Percentiles rank a stretch among this genome's conserved stretches.
These are phyloP conservation scores for Aechmea fasciata DNA, from an alignment of 176 grass and related monocot species.

Conservation along the genomic window DNA sequence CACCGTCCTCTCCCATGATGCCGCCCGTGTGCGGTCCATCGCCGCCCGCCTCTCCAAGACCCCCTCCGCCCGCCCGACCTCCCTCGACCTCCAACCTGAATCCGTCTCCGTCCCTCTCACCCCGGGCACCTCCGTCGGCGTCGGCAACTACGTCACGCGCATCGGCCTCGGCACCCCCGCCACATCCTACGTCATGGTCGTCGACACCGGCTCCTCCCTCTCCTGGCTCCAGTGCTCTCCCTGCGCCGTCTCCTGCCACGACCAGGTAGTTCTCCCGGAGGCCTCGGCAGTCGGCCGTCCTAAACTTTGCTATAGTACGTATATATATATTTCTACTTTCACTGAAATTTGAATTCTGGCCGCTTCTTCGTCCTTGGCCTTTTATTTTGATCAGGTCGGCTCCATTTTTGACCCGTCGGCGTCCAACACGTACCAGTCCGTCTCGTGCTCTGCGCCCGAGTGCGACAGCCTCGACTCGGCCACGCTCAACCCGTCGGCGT, in stretches of 20 bases:
- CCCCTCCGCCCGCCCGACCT: slow-evolving; percentile 20
- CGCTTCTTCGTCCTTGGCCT: not conserved
- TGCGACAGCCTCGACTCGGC: slow-evolving; percentile 41
- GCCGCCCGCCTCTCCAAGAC: slow-evolving; percentile 39
- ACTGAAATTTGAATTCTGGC: not conserved
- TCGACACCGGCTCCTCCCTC: slow-evolving; percentile 81
- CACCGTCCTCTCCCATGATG: slow-evolving; percentile 47
- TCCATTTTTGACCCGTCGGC: slow-evolving; percentile 34
- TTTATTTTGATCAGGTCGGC: slow-evolving; percentile 31
- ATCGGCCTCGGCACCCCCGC: slow-evolving; percentile 58
- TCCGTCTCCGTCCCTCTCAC: slow-evolving; percentile 36
- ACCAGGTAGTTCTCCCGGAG: slow-evolving; percentile 4
- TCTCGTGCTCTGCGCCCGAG: slow-evolving; percentile 42
- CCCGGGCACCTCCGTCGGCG: slow-evolving; percentile 49
- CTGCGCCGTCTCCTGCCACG: slow-evolving; percentile 67
- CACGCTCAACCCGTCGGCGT: slow-evolving; percentile 53
- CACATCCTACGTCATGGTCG: slow-evolving; percentile 59
- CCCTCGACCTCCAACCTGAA: slow-evolving; percentile 13
- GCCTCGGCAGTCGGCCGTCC: too few species aligned
- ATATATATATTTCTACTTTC: too few species aligned
- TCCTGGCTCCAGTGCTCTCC: slow-evolving; percentile 85
- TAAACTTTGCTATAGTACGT: too few species aligned
- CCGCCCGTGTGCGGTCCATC: slow-evolving; percentile 37
- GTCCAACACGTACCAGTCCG: slow-evolving; percentile 39
- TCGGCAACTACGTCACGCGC: slow-evolving; percentile 75